Base-by-base conservation (phyloP, 352 stramenopile species). In the Pythium sukuiense region DNA sequence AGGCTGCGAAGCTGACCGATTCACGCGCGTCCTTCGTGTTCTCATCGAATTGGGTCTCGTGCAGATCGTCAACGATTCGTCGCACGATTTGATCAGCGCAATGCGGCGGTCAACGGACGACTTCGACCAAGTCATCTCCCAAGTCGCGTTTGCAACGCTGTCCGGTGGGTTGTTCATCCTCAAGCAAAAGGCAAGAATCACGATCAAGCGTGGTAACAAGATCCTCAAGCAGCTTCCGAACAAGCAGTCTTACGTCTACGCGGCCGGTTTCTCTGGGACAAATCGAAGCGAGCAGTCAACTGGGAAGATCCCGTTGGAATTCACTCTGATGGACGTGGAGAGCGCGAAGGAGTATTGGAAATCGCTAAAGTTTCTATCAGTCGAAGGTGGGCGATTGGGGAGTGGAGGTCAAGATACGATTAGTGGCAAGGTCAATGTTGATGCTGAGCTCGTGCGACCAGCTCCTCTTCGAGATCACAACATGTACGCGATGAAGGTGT, bases 111-210 rank as follows among this genome's bases (percentile, higher is more conserved):
- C 83, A 0, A 63, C 32, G 6, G 75, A 86, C 41, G 81, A 91
- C 50, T 90, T 93, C 52, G 85, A 93, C 61, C 77, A 81, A 18
- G 79, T 87, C 41, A 84, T 93, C 59, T 93, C 85, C 5, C 80
- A 87, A 46, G 82, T 93, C 7, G 85, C 85, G 11, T 90, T 87
- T 61, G 81, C 83, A 13, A 91, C 85, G 1, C 66, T 93, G 16
- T 89, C 85, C 0, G 85, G 85, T 26, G 85, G 85, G 6, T 49
- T 91, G 11, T 88, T 93, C 48, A 68, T 72, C 61, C 65, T 90
- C 37, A 87, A 83, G 41, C 59, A 77, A 20, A 71, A 59, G 45
- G 79, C 71, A 53, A 69, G 64, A 24, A 91, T 93, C 39, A 70
- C 69, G 24, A 55, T 93, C 13, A 88, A 83, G 39, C 76, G 76